phyloP scores from a whole-genome alignment of 2,329 filamentous ascomycete species.

The Exutisphaerella laricina region DNA sequence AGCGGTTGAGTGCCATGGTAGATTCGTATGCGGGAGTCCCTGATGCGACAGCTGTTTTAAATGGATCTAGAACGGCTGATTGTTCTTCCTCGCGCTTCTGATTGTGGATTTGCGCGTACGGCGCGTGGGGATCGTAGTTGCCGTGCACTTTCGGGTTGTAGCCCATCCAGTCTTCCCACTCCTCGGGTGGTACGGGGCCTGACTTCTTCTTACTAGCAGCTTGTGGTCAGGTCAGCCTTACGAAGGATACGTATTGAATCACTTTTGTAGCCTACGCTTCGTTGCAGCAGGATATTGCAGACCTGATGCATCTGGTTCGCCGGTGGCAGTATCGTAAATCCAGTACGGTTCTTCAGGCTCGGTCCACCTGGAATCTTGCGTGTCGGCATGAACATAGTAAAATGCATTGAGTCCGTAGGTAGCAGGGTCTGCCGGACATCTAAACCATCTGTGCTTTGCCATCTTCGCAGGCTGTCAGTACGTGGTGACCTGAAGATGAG shows the following conservation, averaged over 20 bases:
- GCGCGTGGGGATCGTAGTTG: conserved; percentile 92
- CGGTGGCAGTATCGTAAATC: conserved; percentile 24
- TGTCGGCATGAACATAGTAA: conserved; percentile 29
- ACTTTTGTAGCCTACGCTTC: conserved; percentile 1
- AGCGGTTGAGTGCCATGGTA: conserved; percentile 80
- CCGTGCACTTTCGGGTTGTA: conserved; percentile 97
- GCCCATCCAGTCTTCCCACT: conserved; percentile 41
- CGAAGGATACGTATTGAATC: neutral
- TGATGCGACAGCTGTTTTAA: conserved; percentile 28
- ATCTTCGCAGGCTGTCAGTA: conserved; percentile 8
- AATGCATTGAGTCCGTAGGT: conserved; percentile 14
- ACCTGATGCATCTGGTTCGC: conserved; percentile 21
- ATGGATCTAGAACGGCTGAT: conserved; percentile 26
- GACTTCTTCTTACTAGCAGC: conserved; percentile 5
- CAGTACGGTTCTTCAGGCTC: conserved; percentile 31
- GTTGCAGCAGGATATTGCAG: conserved; percentile 22
- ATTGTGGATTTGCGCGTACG: conserved; percentile 61
- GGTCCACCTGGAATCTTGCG: conserved; percentile 23
- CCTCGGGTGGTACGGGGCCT: conserved; percentile 3
- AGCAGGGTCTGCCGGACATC: conserved; percentile 12
- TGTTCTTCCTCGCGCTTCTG: conserved; percentile 31
- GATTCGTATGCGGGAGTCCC: conserved; percentile 51
- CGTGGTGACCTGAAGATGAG: neutral
- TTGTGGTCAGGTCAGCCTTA: neutral
- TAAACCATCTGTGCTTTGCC: conserved; percentile 18